Evolutionary conservation across 371 early-diverging fungal genomes (phyloP).

Genomic region (Rhizopus delemar): DNA sequence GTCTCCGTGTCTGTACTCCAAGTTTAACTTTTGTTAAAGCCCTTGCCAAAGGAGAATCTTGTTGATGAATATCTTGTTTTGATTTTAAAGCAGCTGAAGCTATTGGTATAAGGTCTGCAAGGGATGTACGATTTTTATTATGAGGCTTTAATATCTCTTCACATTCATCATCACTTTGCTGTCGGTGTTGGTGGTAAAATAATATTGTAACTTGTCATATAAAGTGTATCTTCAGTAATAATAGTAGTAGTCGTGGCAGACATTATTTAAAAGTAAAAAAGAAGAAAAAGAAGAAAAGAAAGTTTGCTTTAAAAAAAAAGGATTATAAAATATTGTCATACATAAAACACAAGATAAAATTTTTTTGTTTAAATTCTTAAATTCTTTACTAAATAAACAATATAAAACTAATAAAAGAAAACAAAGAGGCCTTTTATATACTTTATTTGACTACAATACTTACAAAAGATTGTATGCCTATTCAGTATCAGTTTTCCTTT

Average conservation of each 20-base stretch:
- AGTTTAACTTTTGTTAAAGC: slow-evolving; percentile 43
- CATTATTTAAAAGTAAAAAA: background rate
- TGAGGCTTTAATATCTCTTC: slow-evolving; percentile 9
- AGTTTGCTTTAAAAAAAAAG: background rate
- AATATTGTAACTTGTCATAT: background rate
- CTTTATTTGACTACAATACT: too few species aligned
- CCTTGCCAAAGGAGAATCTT: slow-evolving; percentile 35
- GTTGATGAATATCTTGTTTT: slow-evolving; percentile 10
- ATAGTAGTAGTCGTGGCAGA: background rate
- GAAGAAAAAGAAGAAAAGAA: background rate
- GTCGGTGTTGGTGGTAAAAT: slow-evolving; percentile 5
- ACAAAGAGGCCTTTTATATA: too few species aligned
- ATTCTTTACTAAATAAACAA: too few species aligned
- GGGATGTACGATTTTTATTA: slow-evolving; percentile 12
- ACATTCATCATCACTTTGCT: slow-evolving; percentile 23
- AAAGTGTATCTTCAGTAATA: too few species aligned
- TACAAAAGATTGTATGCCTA: too few species aligned
- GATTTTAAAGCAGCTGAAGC: slow-evolving; percentile 40
- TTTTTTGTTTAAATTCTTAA: too few species aligned
- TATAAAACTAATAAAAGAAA: too few species aligned
- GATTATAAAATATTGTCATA: too few species aligned
- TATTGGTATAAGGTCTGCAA: slow-evolving; percentile 45
- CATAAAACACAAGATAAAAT: too few species aligned
- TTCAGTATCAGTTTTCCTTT: slow-evolving; percentile 26
- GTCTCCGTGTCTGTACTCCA: slow-evolving; percentile 40